A percentile compares a stretch with the other conserved stretches of the same genome.
phyloP scores from a whole-genome alignment of 2,329 filamentous ascomycete species.

The Xylariaceae sp. region DNA sequence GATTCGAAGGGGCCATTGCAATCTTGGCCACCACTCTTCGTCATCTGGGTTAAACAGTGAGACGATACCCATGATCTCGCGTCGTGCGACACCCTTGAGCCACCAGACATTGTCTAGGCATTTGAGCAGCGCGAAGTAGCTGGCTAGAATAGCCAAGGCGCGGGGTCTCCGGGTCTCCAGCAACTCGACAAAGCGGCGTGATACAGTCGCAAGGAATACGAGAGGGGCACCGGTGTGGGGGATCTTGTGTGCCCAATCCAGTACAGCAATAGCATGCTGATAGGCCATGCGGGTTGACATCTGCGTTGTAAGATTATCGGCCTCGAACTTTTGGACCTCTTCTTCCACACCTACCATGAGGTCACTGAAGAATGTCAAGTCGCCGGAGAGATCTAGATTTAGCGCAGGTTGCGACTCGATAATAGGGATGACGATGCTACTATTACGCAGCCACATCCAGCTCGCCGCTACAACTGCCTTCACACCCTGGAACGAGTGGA shows the following conservation, averaged over 20 bases:
- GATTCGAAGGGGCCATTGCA: conserved; percentile 59
- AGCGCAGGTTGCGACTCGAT: conserved; percentile 62
- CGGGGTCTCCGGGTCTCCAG: conserved; percentile 57
- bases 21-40: conserved; percentile 54
- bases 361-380: conserved; percentile 57
- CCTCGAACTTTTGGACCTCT: conserved; percentile 40
- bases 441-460: conserved; percentile 60
- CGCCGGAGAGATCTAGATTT: conserved; percentile 54
- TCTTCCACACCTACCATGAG: conserved; percentile 56
- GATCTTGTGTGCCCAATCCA: conserved; percentile 63
- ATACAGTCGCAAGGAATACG: conserved; percentile 62
- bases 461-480: conserved; percentile 61
- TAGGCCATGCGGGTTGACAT: conserved; percentile 51
- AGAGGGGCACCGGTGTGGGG: conserved; percentile 56
- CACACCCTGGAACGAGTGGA: conserved; percentile 64
- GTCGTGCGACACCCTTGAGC: conserved; percentile 62
- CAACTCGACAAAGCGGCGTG: conserved; percentile 56
- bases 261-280: conserved; percentile 59
- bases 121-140: conserved; percentile 64
- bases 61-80: conserved; percentile 62
- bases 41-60: conserved; percentile 56
- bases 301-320: conserved; percentile 17
- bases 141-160: conserved; percentile 60
- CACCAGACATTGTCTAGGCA: conserved; percentile 63
- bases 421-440: conserved; percentile 54